Evolutionary conservation across 176 grass and related monocot genomes (phyloP).

Genomic region (Typha latifolia): DNA sequence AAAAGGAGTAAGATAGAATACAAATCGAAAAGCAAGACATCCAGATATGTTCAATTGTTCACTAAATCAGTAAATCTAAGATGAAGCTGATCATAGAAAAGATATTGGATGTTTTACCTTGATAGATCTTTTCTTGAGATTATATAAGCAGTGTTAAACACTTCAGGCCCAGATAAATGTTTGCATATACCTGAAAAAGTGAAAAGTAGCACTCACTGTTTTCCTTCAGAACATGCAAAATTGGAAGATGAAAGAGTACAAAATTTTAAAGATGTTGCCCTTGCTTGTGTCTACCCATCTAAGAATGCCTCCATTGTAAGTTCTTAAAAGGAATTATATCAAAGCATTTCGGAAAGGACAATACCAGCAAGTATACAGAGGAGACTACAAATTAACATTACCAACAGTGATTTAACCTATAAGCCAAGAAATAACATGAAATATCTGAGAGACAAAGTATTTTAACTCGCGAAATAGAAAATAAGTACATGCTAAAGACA

Average conservation of each 20-base stretch:
- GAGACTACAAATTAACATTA: no score
- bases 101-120: conserved; percentile 41
- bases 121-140: conserved; percentile 84
- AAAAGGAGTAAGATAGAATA: not conserved
- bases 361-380: no score
- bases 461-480: no score
- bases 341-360: no score
- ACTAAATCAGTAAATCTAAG: not conserved
- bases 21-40: not conserved
- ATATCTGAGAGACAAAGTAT: no score
- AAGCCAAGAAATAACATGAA: no score
- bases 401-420: no score
- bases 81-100: conserved; percentile 1
- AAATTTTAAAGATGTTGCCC: not conserved
- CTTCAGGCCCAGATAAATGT: conserved; percentile 46
- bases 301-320: no score
- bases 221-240: not conserved
- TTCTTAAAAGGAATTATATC: no score
- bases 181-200: conserved; percentile 56
- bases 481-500: no score
- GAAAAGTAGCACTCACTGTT: not conserved
- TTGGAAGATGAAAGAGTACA: not conserved
- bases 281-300: not conserved
- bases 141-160: conserved; percentile 81
- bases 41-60: not conserved